Conservation (phyloP, 306 rosid species). For the Benincasa hispida region DNA sequence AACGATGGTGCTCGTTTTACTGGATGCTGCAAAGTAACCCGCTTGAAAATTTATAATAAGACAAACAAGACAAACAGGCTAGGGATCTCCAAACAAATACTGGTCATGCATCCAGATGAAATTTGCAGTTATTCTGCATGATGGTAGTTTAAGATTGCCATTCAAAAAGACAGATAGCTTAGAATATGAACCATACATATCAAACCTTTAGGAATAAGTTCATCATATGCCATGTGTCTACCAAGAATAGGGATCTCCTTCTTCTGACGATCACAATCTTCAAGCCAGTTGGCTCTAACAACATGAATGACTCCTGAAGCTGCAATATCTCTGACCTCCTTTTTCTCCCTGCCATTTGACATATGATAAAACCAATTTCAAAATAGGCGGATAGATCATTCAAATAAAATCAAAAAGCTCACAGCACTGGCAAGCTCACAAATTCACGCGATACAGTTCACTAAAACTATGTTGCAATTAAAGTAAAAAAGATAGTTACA, state of each 20-base stretch:
- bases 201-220: slow-evolving; percentile 71
- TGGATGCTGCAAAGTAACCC: slow-evolving; percentile 27
- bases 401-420: neutral
- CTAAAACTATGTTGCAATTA: neutral
- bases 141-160: neutral
- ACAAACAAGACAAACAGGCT: neutral
- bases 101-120: neutral
- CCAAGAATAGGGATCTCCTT: slow-evolving; percentile 57
- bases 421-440: neutral
- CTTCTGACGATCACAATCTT: slow-evolving; percentile 67
- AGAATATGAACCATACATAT: neutral
- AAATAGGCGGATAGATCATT: neutral
- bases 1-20: slow-evolving; percentile 22
- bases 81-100: neutral
- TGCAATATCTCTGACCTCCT: slow-evolving; percentile 65
- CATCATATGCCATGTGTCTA: slow-evolving; percentile 64
- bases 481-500: slow-evolving; percentile 27
- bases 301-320: slow-evolving; percentile 65
- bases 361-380: neutral
- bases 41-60: slow-evolving; percentile 13
- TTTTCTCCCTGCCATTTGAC: slow-evolving; percentile 56
- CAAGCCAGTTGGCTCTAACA: slow-evolving; percentile 77
- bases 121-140: neutral
- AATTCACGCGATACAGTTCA: neutral
- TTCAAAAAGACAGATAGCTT: neutral